phyloP scores from a whole-genome alignment of 495 filamentous ascomycete genomes.

The Penicillium crystallinum region DNA sequence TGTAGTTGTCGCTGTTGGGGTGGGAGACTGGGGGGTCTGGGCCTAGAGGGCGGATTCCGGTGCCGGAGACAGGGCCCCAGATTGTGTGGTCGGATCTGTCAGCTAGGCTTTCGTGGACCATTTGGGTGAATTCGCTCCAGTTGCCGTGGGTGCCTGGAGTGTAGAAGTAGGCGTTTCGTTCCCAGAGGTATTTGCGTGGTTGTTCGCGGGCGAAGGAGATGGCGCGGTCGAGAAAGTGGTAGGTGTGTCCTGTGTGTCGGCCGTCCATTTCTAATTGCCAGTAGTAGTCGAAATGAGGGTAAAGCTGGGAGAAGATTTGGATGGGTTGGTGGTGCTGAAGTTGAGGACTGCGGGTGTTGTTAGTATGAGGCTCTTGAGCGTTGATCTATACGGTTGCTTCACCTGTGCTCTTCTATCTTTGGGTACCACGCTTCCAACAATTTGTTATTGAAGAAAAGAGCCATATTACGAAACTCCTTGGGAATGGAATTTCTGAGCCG shows the following conservation, averaged over 20 bases:
- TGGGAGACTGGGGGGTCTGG: constrained; percentile 50
- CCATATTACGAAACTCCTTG: constrained; percentile 59
- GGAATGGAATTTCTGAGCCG: constrained; percentile 48
- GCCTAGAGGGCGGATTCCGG: constrained; percentile 52
- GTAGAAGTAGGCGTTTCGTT: constrained; percentile 68
- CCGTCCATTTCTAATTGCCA: constrained; percentile 77
- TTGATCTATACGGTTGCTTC: not conserved
- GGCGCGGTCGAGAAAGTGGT: constrained; percentile 61
- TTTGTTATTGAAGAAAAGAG: constrained; percentile 59
- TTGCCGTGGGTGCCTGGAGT: constrained; percentile 58
- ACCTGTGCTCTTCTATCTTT: constrained; percentile 25
- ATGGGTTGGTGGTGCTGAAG: constrained; percentile 32
- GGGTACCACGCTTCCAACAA: constrained; percentile 27
- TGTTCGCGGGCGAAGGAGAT: constrained; percentile 53
- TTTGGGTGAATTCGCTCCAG: constrained; percentile 50
- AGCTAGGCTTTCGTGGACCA: constrained; percentile 42
- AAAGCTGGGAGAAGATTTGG: constrained; percentile 55
- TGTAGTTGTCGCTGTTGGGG: constrained; percentile 55
- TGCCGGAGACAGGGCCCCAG: constrained; percentile 51
- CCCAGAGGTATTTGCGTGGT: constrained; percentile 67
- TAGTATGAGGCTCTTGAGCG: not conserved
- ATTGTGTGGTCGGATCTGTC: constrained; percentile 33
- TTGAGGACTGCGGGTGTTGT: constrained; percentile 9
- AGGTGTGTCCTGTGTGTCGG: constrained; percentile 66
- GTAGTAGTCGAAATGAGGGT: constrained; percentile 67